Evolutionary conservation across 306 rosid genomes (phyloP), one percentile per base, ranked within the genome.

Genomic region (Medicago truncatula): DNA sequence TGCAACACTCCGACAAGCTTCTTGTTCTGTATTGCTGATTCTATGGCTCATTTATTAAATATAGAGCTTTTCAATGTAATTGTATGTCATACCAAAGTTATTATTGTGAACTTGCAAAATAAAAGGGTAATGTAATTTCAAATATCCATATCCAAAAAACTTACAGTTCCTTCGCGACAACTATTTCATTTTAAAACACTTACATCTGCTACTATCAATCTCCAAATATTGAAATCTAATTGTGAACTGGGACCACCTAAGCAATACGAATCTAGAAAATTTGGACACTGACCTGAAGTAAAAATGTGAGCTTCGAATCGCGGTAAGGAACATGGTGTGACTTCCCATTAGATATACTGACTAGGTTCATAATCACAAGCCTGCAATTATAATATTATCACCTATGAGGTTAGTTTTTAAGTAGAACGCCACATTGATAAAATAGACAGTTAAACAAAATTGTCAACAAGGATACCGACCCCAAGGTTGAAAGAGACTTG

Each of bases 401-500:
- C 56, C 67, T 57, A 71, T 11, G 70, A 36, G 21, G 83, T 56
- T 63, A 63, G 64, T 1, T 54, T 65, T 77, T 49, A 15, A 62
- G 74, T 49, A 54, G 15, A 70, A 40, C 64, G 14, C 64, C 58
- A 71, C 5, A 54, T 53, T 74, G 14, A 11, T 63, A 62, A 63
- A 67, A 41, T 52, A 80, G 31, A 56, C 25, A 63, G 62, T 31
- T 72, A 71, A 56, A 28, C 58, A 57, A 82, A 46, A 40, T 71
- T 56, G 53, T 16, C 76, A 59, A 40, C 41, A 60, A 65, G 61
- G 72, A 75, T 72, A 76, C 87, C 71, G 47, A 92, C 99, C 97
- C 99, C 83, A 95, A 86, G 11, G 99, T 95, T 52, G 99, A 95
- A 83, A 95, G 99, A 69, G 99, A 95, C 81, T 92, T 95, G 85